Percentiles rank a stretch among this genome's conserved stretches.
Evolutionary conservation across 805 yeast genomes (phyloP).

Genomic region (Ogataea trehaloabstinens): DNA sequence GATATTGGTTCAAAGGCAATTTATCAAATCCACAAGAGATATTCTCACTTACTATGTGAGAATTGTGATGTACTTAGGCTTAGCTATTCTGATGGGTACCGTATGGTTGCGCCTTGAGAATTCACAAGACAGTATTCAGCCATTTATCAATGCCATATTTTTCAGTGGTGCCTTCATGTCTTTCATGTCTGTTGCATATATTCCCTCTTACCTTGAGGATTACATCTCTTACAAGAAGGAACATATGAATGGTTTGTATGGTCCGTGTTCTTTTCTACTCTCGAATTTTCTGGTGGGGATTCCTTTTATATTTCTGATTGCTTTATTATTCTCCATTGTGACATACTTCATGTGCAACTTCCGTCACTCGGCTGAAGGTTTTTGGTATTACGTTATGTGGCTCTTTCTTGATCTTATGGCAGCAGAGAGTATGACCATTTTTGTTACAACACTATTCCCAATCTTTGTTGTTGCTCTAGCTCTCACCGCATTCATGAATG

Average conservation of each 20-base stretch:
- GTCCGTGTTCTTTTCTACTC: conserved; percentile 34
- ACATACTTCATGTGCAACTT: conserved; percentile 37
- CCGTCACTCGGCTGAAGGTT: conserved; percentile 29
- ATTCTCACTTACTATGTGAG: conserved; percentile 37
- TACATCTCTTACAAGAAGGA: conserved; percentile 31
- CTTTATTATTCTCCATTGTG: conserved; percentile 32
- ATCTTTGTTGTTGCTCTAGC: conserved; percentile 39
- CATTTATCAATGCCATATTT: conserved; percentile 35
- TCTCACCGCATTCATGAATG: conserved; percentile 39
- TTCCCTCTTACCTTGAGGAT: conserved; percentile 40
- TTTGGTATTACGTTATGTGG: conserved; percentile 37
- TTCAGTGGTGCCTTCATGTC: conserved; percentile 45
- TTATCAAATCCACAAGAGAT: conserved; percentile 36
- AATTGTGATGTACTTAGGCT: conserved; percentile 37
- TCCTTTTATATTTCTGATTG: conserved; percentile 36
- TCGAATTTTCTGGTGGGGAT: conserved; percentile 37
- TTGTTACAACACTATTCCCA: conserved; percentile 35
- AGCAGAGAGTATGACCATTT: conserved; percentile 40
- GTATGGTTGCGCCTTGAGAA: conserved; percentile 33
- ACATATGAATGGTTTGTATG: conserved; percentile 37
- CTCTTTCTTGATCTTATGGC: conserved; percentile 38
- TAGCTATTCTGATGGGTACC: conserved; percentile 42
- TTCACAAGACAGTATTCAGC: conserved; percentile 27
- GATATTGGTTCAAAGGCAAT: conserved; percentile 26
- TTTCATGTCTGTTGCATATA: conserved; percentile 43